These are phyloP conservation scores for Trypethelium eluteriae DNA, from an alignment of 495 filamentous ascomycete species.

Conservation along the genomic window DNA sequence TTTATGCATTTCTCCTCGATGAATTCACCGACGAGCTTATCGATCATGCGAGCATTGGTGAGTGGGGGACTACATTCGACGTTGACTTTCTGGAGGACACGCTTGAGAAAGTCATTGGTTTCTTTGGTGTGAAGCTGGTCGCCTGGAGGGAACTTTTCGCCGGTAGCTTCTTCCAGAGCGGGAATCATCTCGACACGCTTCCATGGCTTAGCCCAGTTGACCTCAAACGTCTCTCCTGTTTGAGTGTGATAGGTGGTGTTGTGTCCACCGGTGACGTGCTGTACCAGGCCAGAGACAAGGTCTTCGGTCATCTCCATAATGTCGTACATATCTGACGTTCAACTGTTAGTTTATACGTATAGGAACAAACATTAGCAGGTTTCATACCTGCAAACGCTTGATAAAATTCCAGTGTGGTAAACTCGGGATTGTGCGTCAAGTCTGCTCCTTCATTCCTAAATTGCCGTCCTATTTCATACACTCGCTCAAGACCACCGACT, in stretches of 20 bases:
- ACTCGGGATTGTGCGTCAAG: slow-evolving; percentile 96
- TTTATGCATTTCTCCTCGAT: slow-evolving; percentile 90
- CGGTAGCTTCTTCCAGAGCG: slow-evolving; percentile 77
- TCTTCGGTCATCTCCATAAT: slow-evolving; percentile 92
- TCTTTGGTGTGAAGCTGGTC: slow-evolving; percentile 84
- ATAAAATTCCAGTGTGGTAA: slow-evolving; percentile 97
- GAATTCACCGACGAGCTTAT: slow-evolving; percentile 93
- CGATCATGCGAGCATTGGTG: slow-evolving; percentile 95
- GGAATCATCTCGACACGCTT: slow-evolving; percentile 94
- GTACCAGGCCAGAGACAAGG: slow-evolving; percentile 83
- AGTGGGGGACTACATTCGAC: slow-evolving; percentile 83
- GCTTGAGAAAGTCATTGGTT: slow-evolving; percentile 78
- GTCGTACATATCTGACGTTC: slow-evolving; percentile 64
- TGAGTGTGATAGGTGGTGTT: slow-evolving; percentile 76
- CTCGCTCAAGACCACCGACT: slow-evolving; percentile 83
- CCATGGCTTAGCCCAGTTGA: slow-evolving; percentile 97
- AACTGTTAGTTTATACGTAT: background rate
- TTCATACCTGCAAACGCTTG: slow-evolving; percentile 61
- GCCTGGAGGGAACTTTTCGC: slow-evolving; percentile 85
- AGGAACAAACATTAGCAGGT: background rate
- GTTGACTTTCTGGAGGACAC: slow-evolving; percentile 75
- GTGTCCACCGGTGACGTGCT: slow-evolving; percentile 77
- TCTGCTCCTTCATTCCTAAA: slow-evolving; percentile 97
- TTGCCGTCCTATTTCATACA: slow-evolving; percentile 86
- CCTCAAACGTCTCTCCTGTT: slow-evolving; percentile 70